Percentiles rank a stretch among this genome's conserved stretches.
Evolutionary conservation across 257 asterid species (phyloP).

Genomic region (Ocimum tenuiflorum): DNA sequence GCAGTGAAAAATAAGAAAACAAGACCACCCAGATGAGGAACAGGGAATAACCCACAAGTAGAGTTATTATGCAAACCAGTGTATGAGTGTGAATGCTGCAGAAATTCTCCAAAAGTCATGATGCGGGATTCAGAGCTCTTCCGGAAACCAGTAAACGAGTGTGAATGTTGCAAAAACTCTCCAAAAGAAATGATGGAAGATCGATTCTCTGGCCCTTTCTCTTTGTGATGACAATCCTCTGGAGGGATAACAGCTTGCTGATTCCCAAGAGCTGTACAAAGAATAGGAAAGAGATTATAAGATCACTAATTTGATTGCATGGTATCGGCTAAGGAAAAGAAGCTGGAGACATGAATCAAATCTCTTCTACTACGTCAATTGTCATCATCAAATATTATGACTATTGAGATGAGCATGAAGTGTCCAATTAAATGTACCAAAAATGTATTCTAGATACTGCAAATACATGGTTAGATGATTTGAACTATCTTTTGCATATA

Average conservation of each 20-base stretch:
- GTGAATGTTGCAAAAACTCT: conserved; percentile 55
- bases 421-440: neutral
- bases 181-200: conserved; percentile 36
- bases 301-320: neutral
- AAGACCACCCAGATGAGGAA: conserved; percentile 12
- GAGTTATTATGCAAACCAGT: conserved; percentile 30
- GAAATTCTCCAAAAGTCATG: conserved; percentile 36
- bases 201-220: conserved; percentile 30
- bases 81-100: conserved; percentile 49
- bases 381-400: neutral
- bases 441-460: neutral
- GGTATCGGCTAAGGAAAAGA: neutral
- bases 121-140: conserved; percentile 18
- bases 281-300: conserved; percentile 10
- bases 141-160: conserved; percentile 44
- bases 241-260: conserved; percentile 45
- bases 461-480: neutral
- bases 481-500: neutral
- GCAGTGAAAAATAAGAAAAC: conserved; percentile 12
- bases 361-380: neutral
- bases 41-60: neutral
- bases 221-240: conserved; percentile 29
- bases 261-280: conserved; percentile 62
- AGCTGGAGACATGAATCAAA: neutral
- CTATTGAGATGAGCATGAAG: neutral